Evolutionary conservation across 2,329 filamentous ascomycete genomes (phyloP).

Genomic region (Sphaerulina musiva): DNA sequence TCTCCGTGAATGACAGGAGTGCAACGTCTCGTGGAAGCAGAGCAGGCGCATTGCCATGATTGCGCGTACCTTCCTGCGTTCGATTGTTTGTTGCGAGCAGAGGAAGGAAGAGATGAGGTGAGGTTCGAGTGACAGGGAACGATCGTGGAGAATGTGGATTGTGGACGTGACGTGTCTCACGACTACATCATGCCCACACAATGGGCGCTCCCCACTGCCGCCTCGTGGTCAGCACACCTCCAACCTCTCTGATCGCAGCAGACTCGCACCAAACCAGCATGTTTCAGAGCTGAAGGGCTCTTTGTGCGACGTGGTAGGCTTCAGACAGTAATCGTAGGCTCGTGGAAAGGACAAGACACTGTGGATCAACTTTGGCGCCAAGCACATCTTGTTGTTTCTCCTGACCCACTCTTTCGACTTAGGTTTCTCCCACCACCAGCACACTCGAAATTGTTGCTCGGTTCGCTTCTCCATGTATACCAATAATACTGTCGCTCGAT

Average conservation of each 20-base stretch:
- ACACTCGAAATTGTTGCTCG: not conserved
- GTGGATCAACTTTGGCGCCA: not conserved
- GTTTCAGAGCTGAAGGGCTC: not conserved
- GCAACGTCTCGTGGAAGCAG: not conserved
- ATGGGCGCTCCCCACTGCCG: not conserved
- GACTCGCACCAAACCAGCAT: not conserved
- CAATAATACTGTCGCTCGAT: not conserved
- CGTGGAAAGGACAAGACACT: not conserved
- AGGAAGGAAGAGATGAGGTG: not conserved
- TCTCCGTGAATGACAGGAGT: not conserved
- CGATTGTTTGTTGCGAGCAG: not conserved
- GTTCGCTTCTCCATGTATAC: not conserved
- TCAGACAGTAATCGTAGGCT: not conserved
- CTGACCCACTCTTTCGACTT: not conserved
- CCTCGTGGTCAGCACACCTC: not conserved
- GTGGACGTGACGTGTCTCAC: not conserved
- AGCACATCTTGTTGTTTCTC: not conserved
- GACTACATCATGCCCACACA: not conserved
- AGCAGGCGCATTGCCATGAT: not conserved
- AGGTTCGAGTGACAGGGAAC: no score
- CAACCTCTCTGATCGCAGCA: not conserved
- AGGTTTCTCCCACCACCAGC: not conserved
- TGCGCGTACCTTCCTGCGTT: not conserved
- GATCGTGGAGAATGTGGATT: not conserved
- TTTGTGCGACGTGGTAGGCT: not conserved